Base-by-base conservation (phyloP, 2,329 filamentous ascomycete genomes). In the Thermothelomyces thermophilus region DNA sequence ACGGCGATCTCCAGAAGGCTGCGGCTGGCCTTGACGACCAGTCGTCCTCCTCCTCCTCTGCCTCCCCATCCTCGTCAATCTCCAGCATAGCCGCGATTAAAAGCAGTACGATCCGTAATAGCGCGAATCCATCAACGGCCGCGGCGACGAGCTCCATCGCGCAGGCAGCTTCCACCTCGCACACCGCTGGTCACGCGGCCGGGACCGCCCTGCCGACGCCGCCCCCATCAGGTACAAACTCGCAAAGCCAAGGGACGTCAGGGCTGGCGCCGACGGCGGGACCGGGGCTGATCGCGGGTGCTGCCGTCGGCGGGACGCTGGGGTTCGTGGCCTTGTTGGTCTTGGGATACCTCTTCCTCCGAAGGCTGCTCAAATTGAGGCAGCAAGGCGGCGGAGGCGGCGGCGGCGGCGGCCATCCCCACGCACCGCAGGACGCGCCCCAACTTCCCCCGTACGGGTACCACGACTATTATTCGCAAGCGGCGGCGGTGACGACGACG, bases 221-320 rank as follows among this genome's bases (percentile, higher is more conserved):
- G 22, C 19, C 28, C 13, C 17, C 36, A 31, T 11, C 22, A 3
- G 31, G 2, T 16, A 10, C 13, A 4, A 13, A 28, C 20, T 28
- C 17, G 5, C 43, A 36, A 40, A 13, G 13, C 4, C 19, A 35
- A 40, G 34, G 20, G n/a, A 16, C 40, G 14, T 19, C 47, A 14
- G 17, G 7, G 16, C 13, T 36, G 11, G 16, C 47, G 26, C 24
- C 17, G 24, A 9, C 24, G 24, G 24, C 24, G 24, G 24, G 9
- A 9, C 24, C 24, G 28, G 46, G 46, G 11, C 9, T 50, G 17
- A 44, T 50, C 6, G 47, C 34, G 17, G 47, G 47, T 5, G 28
- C 41, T 2, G 41, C 41, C 5, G 35, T 50, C 19, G 47, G 41
- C 3, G 41, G 41, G 7, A 50, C 47, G 30, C 34, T 50, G 13